phyloP scores from a whole-genome alignment of 805 yeast genomes.

The Pichia paraexigua region DNA sequence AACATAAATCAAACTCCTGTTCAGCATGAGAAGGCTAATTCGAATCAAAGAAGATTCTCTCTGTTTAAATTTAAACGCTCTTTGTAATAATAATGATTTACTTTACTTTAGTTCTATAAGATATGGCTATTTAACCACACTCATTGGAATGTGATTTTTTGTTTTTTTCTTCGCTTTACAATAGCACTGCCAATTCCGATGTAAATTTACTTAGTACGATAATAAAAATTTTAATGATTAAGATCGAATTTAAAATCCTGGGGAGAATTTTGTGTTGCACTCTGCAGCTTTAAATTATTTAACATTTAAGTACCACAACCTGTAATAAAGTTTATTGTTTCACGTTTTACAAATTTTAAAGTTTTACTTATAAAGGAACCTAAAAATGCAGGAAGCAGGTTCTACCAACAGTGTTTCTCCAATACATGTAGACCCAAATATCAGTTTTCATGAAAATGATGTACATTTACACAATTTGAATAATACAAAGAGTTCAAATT shows the following conservation, averaged over 20 bases:
- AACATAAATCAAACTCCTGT: background rate
- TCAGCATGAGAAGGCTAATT: background rate
- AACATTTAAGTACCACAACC: too few species aligned
- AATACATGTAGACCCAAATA: background rate
- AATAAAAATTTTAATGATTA: background rate
- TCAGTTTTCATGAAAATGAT: background rate
- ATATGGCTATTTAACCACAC: background rate
- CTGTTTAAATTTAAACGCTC: conserved; percentile 5
- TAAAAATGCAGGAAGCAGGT: background rate
- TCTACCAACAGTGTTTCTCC: background rate
- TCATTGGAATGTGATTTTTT: background rate
- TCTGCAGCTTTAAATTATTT: too few species aligned
- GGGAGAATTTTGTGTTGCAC: background rate
- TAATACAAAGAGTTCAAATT: too few species aligned
- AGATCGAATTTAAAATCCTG: background rate
- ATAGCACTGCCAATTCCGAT: too few species aligned
- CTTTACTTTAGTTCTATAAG: too few species aligned
- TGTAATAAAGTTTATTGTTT: too few species aligned
- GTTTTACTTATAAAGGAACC: background rate
- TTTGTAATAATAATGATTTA: background rate
- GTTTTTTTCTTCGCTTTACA: background rate
- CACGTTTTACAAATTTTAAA: background rate
- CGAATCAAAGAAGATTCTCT: conserved; percentile 4
- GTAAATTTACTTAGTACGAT: background rate
- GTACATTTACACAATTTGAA: too few species aligned